phyloP scores from a whole-genome alignment of 768 basidiomycete species.

The Suillus lakei region DNA sequence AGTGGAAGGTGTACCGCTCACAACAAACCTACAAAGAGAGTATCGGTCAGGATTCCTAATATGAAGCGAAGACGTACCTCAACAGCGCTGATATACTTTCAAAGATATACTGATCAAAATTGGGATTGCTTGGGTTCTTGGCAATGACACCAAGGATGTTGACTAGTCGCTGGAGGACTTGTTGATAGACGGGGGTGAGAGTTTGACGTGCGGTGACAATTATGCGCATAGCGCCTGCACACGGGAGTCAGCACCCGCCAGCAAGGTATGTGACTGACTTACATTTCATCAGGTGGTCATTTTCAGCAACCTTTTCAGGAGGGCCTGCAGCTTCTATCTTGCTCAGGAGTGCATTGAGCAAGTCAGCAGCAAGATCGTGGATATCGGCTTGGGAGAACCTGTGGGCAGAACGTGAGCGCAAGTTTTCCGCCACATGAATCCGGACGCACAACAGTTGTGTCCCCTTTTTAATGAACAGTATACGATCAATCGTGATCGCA shows the following conservation, averaged over 20 bases:
- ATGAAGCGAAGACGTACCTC: conserved; percentile 52
- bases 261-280: conserved; percentile 26
- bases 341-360: conserved; percentile 72
- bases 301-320: conserved; percentile 94
- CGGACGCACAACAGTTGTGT: conserved; percentile 69
- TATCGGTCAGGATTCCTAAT: conserved; percentile 7
- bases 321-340: conserved; percentile 82
- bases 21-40: conserved; percentile 66
- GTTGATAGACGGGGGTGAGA: conserved; percentile 69
- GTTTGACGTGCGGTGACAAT: conserved; percentile 87
- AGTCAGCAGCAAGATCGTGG: conserved; percentile 75
- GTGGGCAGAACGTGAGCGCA: conserved; percentile 4
- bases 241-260: conserved; percentile 9
- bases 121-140: conserved; percentile 96
- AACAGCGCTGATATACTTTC: conserved; percentile 95
- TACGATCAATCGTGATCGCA: conserved; percentile 96
- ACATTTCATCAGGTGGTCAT: conserved; percentile 99
- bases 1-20: conserved; percentile 67
- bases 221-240: conserved; percentile 89
- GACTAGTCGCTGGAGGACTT: conserved; percentile 74
- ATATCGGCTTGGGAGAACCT: conserved; percentile 92
- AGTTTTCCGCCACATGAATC: not conserved
- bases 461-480: conserved; percentile 87
- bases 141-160: conserved; percentile 85
- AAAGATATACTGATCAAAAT: conserved; percentile 97